These are phyloP conservation scores for Pythium folliculosum DNA, from an alignment of 352 stramenopile species.

Conservation along the genomic window DNA sequence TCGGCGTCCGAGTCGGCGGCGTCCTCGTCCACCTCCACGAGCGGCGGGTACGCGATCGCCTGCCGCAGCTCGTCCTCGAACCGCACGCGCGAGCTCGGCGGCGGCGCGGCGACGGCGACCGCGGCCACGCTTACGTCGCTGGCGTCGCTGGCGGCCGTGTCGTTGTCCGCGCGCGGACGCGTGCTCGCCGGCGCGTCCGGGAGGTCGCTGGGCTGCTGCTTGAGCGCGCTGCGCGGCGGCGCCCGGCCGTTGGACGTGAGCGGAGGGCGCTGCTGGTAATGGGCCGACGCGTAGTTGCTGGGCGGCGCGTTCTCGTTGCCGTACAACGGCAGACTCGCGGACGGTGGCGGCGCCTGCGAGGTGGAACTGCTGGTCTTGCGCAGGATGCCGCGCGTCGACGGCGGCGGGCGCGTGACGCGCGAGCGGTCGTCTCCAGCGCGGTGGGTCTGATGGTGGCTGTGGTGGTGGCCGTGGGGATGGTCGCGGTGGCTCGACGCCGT, in stretches of 20 bases:
- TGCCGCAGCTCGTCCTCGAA: conserved; percentile 24
- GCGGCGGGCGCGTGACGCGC: not conserved
- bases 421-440: not conserved
- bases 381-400: conserved; percentile 22
- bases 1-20: conserved; percentile 9
- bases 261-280: conserved; percentile 12
- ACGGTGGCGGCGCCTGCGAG: conserved; percentile 1
- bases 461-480: conserved; percentile 1
- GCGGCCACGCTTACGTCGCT: conserved; percentile 18
- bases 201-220: not conserved
- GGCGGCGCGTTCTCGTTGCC: conserved; percentile 7
- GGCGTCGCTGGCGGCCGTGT: not conserved
- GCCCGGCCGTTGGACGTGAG: conserved; percentile 6
- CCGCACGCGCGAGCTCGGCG: conserved; percentile 46
- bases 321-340: conserved; percentile 6
- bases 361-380: not conserved
- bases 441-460: not conserved
- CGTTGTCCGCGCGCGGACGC: not conserved
- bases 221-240: conserved; percentile 14
- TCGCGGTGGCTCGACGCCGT: not conserved
- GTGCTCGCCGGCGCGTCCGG: not conserved
- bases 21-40: conserved; percentile 13
- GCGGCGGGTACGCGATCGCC: conserved; percentile 7
- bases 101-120: conserved; percentile 30
- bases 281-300: conserved; percentile 14